Conservation (phyloP, 2,329 filamentous ascomycete genomes). For the Aspergillus calidoustus region DNA sequence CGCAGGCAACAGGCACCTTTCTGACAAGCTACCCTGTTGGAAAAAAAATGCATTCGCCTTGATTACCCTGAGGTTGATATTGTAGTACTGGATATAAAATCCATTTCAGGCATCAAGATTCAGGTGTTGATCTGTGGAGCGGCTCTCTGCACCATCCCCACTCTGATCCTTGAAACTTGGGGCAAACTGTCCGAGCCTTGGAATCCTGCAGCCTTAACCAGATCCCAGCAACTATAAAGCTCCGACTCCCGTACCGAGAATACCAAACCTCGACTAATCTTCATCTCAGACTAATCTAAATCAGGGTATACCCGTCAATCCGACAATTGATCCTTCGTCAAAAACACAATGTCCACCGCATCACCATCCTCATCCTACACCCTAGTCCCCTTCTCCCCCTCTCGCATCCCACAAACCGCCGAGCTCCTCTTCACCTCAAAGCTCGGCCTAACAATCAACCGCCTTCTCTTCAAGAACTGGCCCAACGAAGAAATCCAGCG, state of each 20-base stretch:
- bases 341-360: not conserved
- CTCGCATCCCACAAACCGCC: constrained; percentile 1
- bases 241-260: not conserved
- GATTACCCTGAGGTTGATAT: no score
- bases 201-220: not conserved
- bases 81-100: no score
- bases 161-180: not conserved
- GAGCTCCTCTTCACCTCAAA: constrained; percentile 17
- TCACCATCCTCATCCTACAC: not conserved
- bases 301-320: no score
- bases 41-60: no score
- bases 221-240: not conserved
- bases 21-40: no score
- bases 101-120: no score
- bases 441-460: constrained; percentile 13
- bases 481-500: constrained; percentile 22
- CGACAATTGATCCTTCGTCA: not conserved
- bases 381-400: not conserved
- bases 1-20: no score
- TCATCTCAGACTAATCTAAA: not conserved
- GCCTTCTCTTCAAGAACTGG: constrained; percentile 17
- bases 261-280: not conserved
- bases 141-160: no score
- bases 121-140: no score
- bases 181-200: not conserved